Conservation (phyloP, 2,329 filamentous ascomycete species). For the Clarireedia paspali region DNA sequence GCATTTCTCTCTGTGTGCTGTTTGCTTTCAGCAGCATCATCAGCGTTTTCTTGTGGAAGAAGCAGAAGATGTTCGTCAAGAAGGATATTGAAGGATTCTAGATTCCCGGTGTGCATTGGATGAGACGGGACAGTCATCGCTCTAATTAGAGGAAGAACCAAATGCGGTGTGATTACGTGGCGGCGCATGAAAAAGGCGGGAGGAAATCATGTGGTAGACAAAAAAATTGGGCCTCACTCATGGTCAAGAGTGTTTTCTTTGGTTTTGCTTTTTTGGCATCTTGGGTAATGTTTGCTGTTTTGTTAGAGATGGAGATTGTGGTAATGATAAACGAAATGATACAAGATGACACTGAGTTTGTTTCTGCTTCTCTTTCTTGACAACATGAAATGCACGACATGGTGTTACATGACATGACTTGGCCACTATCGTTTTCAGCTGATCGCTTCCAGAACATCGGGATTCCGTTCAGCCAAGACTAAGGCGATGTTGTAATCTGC, state of each 20-base stretch:
- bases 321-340: not conserved
- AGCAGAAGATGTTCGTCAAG: slow-evolving; percentile 11
- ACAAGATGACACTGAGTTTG: not conserved
- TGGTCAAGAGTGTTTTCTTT: not conserved
- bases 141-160: not conserved
- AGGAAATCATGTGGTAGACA: not conserved
- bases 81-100: slow-evolving; percentile 21
- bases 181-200: not conserved
- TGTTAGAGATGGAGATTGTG: not conserved
- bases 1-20: slow-evolving; percentile 68
- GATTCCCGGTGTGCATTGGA: not conserved
- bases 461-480: too few relatives aligned
- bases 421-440: too few relatives aligned
- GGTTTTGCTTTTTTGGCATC: not conserved
- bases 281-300: not conserved
- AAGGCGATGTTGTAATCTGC: too few relatives aligned
- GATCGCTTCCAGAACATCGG: too few relatives aligned
- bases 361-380: not conserved
- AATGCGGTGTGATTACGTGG: not conserved
- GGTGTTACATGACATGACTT: too few relatives aligned
- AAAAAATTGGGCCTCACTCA: not conserved
- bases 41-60: slow-evolving; percentile 50
- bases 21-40: slow-evolving; percentile 57
- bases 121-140: not conserved
- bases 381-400: too few relatives aligned